Evolutionary conservation across 257 asterid species (phyloP), one percentile per base, ranked within the genome.

Genomic region (Catharanthus roseus): DNA sequence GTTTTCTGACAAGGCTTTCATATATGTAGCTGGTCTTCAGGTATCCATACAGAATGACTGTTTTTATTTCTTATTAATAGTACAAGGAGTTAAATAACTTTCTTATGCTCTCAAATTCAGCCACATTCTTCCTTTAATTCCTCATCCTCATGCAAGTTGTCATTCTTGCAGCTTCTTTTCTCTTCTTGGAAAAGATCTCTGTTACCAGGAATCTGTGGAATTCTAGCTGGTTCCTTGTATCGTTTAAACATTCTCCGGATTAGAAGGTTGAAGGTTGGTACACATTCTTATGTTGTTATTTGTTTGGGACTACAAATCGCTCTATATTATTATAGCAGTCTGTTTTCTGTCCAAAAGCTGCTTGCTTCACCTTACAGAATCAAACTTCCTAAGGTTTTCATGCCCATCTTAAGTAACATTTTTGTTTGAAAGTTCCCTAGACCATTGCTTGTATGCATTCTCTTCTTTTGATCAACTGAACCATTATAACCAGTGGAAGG

Each of bases 11-110:
- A 95, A 95, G 91, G 80, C 95, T 31, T 91, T 95, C 67, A 92
- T 95, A 65, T 95, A 95, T 82, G 85, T 90, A 77, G 99, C 99
- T 58, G 99, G 99, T 76, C 91, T 95, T 78, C 99, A 95, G 97
- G 99, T 95, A 84, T 1, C 26, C 56, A 28, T 41, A 45, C 26
- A 7, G 13, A 54, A 10, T 18, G 23, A 36, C 31, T 41, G 38
- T 8, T 63, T 61, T 75, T 68, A 28, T 45, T 41, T 72, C 66
- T 67, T 45, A 34, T 19, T 62, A 34, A 19, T 62, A 41, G 29
- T 29, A 21, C 28, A 7, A 62, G 45, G 67, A 19, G 13, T 34
- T 69, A 33, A 24, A 75, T 58, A 55, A 54, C 34, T 44, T 60
- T 13, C 28, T 60, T 34, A 47, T 33, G 41, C 24, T 16, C 24